Evolutionary conservation across 805 yeast species (phyloP).

Genomic region (Kluyveromyces aestuarii): DNA sequence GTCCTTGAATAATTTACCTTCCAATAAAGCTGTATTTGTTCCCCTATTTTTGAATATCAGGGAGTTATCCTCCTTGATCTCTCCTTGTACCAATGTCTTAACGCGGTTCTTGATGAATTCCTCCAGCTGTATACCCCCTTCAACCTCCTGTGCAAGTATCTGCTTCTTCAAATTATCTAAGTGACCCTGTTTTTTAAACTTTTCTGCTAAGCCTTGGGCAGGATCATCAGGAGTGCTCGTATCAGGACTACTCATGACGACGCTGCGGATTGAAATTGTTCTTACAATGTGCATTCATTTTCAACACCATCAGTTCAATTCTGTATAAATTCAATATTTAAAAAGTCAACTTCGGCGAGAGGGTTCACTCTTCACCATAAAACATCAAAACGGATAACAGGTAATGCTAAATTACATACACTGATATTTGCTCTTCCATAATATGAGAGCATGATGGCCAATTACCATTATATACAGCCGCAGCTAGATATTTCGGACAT

Average conservation of each 20-base stretch:
- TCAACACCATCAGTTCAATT: background rate
- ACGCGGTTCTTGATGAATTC: slow-evolving; percentile 17
- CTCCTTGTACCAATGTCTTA: slow-evolving; percentile 14
- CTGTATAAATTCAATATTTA: background rate
- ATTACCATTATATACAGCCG: background rate
- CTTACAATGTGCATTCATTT: background rate
- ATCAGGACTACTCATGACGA: background rate
- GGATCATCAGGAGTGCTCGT: slow-evolving; percentile 9
- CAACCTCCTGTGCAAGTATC: slow-evolving; percentile 12
- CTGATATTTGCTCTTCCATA: too few relatives aligned
- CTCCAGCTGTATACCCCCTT: slow-evolving; percentile 6
- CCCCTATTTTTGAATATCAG: slow-evolving; percentile 27
- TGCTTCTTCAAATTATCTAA: slow-evolving; percentile 24
- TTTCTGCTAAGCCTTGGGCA: slow-evolving; percentile 20
- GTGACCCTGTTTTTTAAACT: slow-evolving; percentile 26
- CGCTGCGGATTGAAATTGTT: background rate
- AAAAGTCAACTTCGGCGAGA: background rate
- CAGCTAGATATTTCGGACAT: background rate
- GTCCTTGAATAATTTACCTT: slow-evolving; percentile 23
- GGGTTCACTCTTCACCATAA: too few relatives aligned
- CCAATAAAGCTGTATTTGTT: slow-evolving; percentile 26
- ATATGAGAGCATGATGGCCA: background rate
- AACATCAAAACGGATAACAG: background rate
- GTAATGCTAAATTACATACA: too few relatives aligned
- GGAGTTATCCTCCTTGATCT: slow-evolving; percentile 23